Evolutionary conservation across 768 basidiomycete genomes (phyloP), one percentile per base, ranked within the genome.

Genomic region (Bullera alba): DNA sequence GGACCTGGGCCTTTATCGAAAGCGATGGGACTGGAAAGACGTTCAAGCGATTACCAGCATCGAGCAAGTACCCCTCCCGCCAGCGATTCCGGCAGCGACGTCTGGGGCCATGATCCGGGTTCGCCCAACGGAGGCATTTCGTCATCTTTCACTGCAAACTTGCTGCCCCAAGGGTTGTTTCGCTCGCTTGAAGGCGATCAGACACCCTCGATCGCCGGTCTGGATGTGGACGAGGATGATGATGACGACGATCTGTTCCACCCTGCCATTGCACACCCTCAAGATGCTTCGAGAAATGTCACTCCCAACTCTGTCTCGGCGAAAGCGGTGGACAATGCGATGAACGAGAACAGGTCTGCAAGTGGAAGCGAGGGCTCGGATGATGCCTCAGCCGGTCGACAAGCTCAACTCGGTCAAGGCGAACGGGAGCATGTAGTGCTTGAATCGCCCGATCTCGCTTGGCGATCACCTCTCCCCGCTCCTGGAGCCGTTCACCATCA

Each of bases 151-250:
- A 67, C 62, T n/a, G 67, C 68, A 42, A 70, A 70, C 47, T 54
- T 74, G 7, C 48, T 74, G 0, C 73, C 73, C 32, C 68, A 71
- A 49, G 70, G 67, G 7, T 45, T 74, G 44, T 73, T 74, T 55
- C 57, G 69, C 15, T 71, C 70, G 3, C 55, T 74, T 6, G 69
- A 66, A 42, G 69, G 67, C 32, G 70, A 72, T 45, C 55, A 56
- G 25, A 69, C 67, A 2, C 68, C 70, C 25, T 35, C 60, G 19
- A 59, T 62, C 34, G 51, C 25, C 23, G 28, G 36, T 28, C 26
- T 54, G 15, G 48, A 48, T 30, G 36, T 32, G 15, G 26, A 37
- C 28, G 35, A 46, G 42, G 16, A 21, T 25, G 39, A 48, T 26
- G 46, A 25, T 21, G 32, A n/a, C 10, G n/a, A 34, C n/a, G 32